A percentile compares a stretch with the other conserved stretches of the same genome.
phyloP scores from a whole-genome alignment of 768 basidiomycete species.

The Lyophyllum semitale region DNA sequence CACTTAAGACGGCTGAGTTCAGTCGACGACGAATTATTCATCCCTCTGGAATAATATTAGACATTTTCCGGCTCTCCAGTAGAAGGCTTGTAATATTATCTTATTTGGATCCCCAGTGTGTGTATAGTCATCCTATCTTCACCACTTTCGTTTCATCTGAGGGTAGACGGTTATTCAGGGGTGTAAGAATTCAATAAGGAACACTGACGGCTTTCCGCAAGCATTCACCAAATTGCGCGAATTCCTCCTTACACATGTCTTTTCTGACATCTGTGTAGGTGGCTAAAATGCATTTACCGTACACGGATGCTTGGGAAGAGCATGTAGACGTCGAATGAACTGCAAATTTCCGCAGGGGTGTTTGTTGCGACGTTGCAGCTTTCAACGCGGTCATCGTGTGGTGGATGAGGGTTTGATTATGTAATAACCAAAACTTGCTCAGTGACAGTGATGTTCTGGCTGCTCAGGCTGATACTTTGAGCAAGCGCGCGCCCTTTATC shows the following conservation, averaged over 20 bases:
- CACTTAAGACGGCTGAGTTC: conserved; percentile 21
- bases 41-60: not conserved
- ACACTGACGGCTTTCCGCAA: conserved; percentile 70
- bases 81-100: conserved; percentile 3
- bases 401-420: conserved; percentile 6
- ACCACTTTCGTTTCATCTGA: conserved; percentile 38
- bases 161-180: not conserved
- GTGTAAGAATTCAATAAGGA: not conserved
- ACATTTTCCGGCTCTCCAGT: conserved; percentile 1
- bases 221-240: conserved; percentile 81
- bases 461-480: too few relatives aligned
- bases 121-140: conserved; percentile 3
- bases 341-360: conserved; percentile 67
- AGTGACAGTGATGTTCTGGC: too few relatives aligned
- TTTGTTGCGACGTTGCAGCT: conserved; percentile 29
- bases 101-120: not conserved
- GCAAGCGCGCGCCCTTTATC: too few relatives aligned
- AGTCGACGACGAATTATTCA: not conserved
- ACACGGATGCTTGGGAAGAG: conserved; percentile 67
- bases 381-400: conserved; percentile 25
- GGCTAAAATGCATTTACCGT: conserved; percentile 87
- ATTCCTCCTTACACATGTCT: conserved; percentile 85
- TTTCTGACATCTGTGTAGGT: conserved; percentile 83
- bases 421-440: not conserved
- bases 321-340: conserved; percentile 73